A percentile compares a stretch with the other conserved stretches of the same genome.
Evolutionary conservation across 2,329 filamentous ascomycete genomes (phyloP).

Genomic region (Neopestalotiopsis clavispora): DNA sequence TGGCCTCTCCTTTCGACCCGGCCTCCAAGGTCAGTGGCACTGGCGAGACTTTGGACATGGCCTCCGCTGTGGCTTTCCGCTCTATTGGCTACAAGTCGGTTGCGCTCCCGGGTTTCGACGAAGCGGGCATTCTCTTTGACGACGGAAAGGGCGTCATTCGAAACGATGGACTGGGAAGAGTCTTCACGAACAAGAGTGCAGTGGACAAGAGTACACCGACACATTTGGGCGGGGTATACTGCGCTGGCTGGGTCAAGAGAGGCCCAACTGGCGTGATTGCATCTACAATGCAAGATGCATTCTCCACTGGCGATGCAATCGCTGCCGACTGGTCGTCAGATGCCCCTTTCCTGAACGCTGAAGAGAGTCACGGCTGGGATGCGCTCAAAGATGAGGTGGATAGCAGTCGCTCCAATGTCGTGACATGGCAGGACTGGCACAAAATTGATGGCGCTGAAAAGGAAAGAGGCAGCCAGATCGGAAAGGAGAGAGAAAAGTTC

Average conservation of each 20-base stretch:
- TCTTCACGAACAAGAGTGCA: conserved; percentile 43
- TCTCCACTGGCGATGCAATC: conserved; percentile 84
- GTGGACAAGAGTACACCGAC: conserved; percentile 44
- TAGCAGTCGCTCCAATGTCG: conserved; percentile 60
- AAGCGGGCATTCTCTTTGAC: conserved; percentile 81
- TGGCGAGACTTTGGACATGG: conserved; percentile 56
- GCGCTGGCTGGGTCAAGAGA: conserved; percentile 94
- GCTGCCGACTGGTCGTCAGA: conserved; percentile 71
- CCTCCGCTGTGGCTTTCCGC: conserved; percentile 79
- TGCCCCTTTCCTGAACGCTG: conserved; percentile 43
- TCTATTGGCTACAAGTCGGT: conserved; percentile 94
- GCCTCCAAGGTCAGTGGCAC: conserved; percentile 53
- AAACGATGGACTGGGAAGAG: conserved; percentile 81
- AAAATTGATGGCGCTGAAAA: conserved; percentile 82
- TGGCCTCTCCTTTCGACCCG: conserved; percentile 62
- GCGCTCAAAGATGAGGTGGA: conserved; percentile 68
- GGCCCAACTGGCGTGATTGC: conserved; percentile 96
- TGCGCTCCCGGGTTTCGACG: conserved; percentile 73
- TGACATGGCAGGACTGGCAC: conserved; percentile 85
- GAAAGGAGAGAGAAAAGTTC: conserved; percentile 81
- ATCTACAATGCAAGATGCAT: conserved; percentile 94
- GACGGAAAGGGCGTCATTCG: conserved; percentile 73
- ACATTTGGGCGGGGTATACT: conserved; percentile 77
- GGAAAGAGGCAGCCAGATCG: conserved; percentile 64
- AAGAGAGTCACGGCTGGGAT: conserved; percentile 69